Conservation (phyloP, 257 asterid species). For the Ilex asprella region DNA sequence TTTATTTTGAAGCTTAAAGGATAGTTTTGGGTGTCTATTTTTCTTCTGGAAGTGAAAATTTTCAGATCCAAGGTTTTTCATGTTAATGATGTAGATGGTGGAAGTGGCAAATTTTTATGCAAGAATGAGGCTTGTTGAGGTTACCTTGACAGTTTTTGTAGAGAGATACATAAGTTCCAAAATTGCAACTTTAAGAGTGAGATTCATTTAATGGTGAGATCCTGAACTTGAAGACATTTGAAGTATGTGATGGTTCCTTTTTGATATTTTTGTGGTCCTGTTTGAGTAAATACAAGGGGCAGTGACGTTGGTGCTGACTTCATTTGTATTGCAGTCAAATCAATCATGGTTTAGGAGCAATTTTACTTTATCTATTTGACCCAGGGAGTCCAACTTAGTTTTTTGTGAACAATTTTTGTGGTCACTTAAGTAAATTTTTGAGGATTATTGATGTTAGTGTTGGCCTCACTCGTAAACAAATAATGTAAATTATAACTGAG, state of each 20-base stretch:
- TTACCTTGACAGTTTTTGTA: slow-evolving; percentile 17
- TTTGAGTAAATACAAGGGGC: background rate
- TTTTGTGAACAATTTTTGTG: too few relatives aligned
- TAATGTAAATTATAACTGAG: too few relatives aligned
- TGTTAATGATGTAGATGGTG: slow-evolving; percentile 5
- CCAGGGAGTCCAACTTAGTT: background rate
- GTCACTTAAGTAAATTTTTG: too few relatives aligned
- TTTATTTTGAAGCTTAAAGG: slow-evolving; percentile 14
- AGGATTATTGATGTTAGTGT: too few relatives aligned
- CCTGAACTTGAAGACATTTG: background rate
- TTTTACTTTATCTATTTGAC: background rate
- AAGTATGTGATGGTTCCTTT: too few relatives aligned
- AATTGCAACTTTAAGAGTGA: slow-evolving; percentile 4
- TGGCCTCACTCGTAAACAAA: too few relatives aligned
- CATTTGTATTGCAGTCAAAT: background rate
- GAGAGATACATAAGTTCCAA: slow-evolving; percentile 19
- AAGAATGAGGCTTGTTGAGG: slow-evolving; percentile 22
- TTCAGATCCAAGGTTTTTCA: slow-evolving; percentile 1
- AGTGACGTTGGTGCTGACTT: background rate
- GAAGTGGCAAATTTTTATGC: slow-evolving; percentile 19
- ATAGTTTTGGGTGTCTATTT: slow-evolving; percentile 19
- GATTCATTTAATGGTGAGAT: background rate
- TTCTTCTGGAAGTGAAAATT: slow-evolving; percentile 22
- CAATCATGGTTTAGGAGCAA: background rate
- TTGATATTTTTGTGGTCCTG: too few relatives aligned